Conservation (phyloP, 2,329 filamentous ascomycete species). For the Aspergillus spinulosporus region DNA sequence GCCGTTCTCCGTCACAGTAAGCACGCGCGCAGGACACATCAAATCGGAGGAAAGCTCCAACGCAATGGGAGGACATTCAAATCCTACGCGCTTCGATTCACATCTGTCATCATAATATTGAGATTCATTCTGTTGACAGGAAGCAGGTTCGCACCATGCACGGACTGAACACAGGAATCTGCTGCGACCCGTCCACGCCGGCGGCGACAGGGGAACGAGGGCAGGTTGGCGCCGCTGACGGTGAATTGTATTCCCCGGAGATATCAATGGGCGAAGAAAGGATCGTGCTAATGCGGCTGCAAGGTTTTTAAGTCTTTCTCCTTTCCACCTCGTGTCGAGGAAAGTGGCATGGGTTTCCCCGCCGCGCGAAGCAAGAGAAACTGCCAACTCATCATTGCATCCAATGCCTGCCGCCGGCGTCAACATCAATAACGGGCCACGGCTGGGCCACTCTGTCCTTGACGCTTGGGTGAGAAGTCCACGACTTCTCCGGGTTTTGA, state of each 20-base stretch:
- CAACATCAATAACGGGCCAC: constrained; percentile 22
- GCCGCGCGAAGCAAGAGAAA: constrained; percentile 30
- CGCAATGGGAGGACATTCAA: background rate
- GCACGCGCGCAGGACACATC: background rate
- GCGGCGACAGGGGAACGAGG: constrained; percentile 7
- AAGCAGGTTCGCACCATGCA: constrained; percentile 19
- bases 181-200: constrained; percentile 16
- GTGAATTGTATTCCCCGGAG: constrained; percentile 15
- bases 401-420: constrained; percentile 44
- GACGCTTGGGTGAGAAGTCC: constrained; percentile 16
- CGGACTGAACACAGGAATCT: constrained; percentile 14
- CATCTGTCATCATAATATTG: constrained; percentile 7
- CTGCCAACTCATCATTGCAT: constrained; percentile 80
- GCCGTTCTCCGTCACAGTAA: background rate
- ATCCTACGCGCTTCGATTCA: constrained; percentile 4
- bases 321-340: constrained; percentile 26
- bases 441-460: constrained; percentile 22
- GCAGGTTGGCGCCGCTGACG: background rate
- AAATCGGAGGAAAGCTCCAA: background rate
- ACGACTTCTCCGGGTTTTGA: constrained; percentile 14
- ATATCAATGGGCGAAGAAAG: constrained; percentile 15
- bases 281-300: constrained; percentile 18
- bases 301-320: constrained; percentile 18
- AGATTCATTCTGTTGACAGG: constrained; percentile 1
- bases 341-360: constrained; percentile 51